Evolutionary conservation across 2,329 filamentous ascomycete species (phyloP), one percentile per base, ranked within the genome.

Genomic region (Claviceps pazoutovae): DNA sequence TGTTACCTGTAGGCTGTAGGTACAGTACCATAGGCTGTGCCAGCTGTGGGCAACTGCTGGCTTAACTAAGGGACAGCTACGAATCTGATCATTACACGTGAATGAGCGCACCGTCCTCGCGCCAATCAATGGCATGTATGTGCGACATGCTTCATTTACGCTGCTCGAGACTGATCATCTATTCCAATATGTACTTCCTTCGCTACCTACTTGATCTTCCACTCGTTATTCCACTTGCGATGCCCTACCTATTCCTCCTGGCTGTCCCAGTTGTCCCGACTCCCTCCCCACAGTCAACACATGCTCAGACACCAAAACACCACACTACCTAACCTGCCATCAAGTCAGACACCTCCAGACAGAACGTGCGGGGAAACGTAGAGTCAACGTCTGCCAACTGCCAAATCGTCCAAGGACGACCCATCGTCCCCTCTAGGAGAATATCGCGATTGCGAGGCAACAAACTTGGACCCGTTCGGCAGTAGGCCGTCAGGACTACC

Each of bases 381-480:
- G 53, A 57, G 17, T 58, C 59, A 16, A 53, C 39, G 53, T 53
- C 56, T 26, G 55, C 52, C n/a, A 58, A 51, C 16, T 54, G 59
- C 41, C 56, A 51, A 44, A 42, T 66, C 64, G 30, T 66, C 65
- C 42, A 68, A 42, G 14, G 56, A 56, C 23, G 63, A 63, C 1
- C 69, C 69, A 53, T 71, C 68, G 50, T 71, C 69, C 17, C 68
- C 69, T 7, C 66, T 61, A 2, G 69, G 69, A 17, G 67, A 69
- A 53, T 68, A 71, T 21, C 63, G 62, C 4, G 65, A 68, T 14
- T 59, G 59, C 11, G 66, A 62, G 19, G 57, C 61, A 21, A 61
- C 53, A 36, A 63, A 59, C 30, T 56, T 59, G 16, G 56, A 52
- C 1, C 66, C 67, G 3, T 57, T 53, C 17, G 66, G 66, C 6